These are phyloP conservation scores for Malassezia equina DNA, from an alignment of 1,284 basidiomycete species.

Conservation along the genomic window DNA sequence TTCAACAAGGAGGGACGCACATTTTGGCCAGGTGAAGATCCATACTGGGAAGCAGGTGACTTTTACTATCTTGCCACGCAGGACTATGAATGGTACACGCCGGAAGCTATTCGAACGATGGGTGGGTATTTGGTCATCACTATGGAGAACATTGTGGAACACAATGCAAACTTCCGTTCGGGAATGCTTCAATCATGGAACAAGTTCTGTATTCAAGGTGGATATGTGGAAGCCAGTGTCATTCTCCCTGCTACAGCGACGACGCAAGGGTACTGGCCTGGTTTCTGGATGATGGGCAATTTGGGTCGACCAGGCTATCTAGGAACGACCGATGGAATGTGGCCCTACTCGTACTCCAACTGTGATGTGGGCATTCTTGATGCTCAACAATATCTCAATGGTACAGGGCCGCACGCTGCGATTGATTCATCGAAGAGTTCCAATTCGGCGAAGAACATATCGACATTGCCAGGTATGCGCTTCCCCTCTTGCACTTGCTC, in stretches of 20 bases:
- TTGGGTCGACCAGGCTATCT: constrained; percentile 44
- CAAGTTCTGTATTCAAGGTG: constrained; percentile 48
- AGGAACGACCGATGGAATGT: constrained; percentile 42
- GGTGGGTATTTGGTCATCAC: constrained; percentile 32
- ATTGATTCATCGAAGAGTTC: constrained; percentile 15
- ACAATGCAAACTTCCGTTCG: constrained; percentile 42
- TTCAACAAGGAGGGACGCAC: constrained; percentile 59
- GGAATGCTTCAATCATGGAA: constrained; percentile 48
- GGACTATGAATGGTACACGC: constrained; percentile 49
- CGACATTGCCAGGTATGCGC: constrained; percentile 40
- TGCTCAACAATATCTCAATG: constrained; percentile 33
- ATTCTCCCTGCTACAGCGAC: constrained; percentile 31
- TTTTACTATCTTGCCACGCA: constrained; percentile 45
- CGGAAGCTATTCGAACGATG: constrained; percentile 39
- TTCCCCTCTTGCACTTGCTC: constrained; percentile 37
- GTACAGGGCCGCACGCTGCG: constrained; percentile 27
- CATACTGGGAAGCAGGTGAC: constrained; percentile 44
- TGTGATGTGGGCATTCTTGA: constrained; percentile 45
- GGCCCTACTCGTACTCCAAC: constrained; percentile 49
- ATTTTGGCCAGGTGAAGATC: constrained; percentile 50
- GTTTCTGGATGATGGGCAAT: constrained; percentile 43
- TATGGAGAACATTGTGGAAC: constrained; percentile 25
- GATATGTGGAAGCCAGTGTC: constrained; percentile 40
- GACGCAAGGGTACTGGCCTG: constrained; percentile 53
- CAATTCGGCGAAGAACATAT: constrained; percentile 35